These are phyloP conservation scores for Verticillium tricorpus DNA, from an alignment of 2,329 filamentous ascomycete species.

Conservation along the genomic window DNA sequence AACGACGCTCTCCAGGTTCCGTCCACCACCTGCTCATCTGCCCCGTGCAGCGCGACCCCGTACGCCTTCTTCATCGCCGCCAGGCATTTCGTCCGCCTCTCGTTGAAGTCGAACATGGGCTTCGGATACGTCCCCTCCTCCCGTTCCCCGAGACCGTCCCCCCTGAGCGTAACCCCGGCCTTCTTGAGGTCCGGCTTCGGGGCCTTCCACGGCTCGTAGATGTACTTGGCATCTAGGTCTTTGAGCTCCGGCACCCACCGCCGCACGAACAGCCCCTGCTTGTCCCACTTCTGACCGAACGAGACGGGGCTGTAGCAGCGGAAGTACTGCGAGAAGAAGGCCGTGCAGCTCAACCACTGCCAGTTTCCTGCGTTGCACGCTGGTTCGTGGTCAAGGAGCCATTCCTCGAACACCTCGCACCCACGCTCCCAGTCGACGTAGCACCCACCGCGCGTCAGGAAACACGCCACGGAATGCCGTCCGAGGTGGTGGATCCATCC, in stretches of 20 bases:
- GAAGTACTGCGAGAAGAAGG: conserved; percentile 70
- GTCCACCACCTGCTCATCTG: conserved; percentile 56
- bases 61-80: conserved; percentile 69
- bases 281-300: conserved; percentile 74
- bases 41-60: conserved; percentile 57
- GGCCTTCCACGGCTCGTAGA: conserved; percentile 78
- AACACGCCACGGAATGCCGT: conserved; percentile 73
- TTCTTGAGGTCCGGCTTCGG: conserved; percentile 63
- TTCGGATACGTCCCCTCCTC: conserved; percentile 59
- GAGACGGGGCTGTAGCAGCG: conserved; percentile 66
- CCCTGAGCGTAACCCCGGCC: conserved; percentile 59
- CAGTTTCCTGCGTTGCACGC: conserved; percentile 73
- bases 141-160: conserved; percentile 40
- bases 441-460: conserved; percentile 73
- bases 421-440: conserved; percentile 78
- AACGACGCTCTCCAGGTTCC: conserved; percentile 52
- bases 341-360: conserved; percentile 73
- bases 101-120: conserved; percentile 72
- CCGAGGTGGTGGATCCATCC: conserved; percentile 81
- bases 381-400: conserved; percentile 69
- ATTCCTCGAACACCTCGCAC: conserved; percentile 73
- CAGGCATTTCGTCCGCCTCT: conserved; percentile 58
- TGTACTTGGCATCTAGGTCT: conserved; percentile 60
- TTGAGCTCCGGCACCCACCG: conserved; percentile 64
- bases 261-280: conserved; percentile 58